Evolutionary conservation across 2,329 filamentous ascomycete species (phyloP), one percentile per base, ranked within the genome.

Genomic region (Dactylellina cionopaga): DNA sequence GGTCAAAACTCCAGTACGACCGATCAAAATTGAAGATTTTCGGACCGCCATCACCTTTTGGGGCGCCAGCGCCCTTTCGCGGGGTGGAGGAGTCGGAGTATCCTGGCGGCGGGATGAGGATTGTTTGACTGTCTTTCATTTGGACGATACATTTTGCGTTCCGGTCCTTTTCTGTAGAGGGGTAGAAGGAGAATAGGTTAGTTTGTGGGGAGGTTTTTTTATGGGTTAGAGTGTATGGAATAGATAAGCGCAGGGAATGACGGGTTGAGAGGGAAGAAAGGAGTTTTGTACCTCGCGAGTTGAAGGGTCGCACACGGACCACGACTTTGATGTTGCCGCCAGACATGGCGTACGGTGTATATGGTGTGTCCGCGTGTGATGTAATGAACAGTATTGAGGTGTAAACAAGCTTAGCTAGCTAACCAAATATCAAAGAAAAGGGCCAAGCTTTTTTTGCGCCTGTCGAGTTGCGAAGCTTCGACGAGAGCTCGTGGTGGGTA

Each of bases 261-360:
- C n/a, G n/a, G 22, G 19, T 43, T 19, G 33, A 11, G 19, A 47
- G 44, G 71, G 71, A 46, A 44, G 33, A 41, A 31, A 15, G 31
- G 29, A 19, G 9, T 31, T n/a, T n/a, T n/a, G 73, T 85, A 94
- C 92, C 92, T 94, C 93, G 89, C 79, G 88, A 89, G 82, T 99
- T 99, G 84, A 99, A 99, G 54, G 95, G 95, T 80, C 95, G 88
- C 78, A 91, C 89, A 83, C 95, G 89, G 84, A 99, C 95, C 85
- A 99, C 95, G 84, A 99, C 95, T 89, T 99, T 99, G 82, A 99
- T 99, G 80, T 99, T 99, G 80, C 95, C 93, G 29, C 29, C 64
- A 9, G 71, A 71, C 71, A 69, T 71, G 49, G 64, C 31, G 59
- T 33, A 33, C 19, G 49, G 19, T 49, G 15, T 37, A 17, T 52